These are phyloP conservation scores for Mucor indicus DNA, from an alignment of 371 early-diverging fungal genomes.

Conservation along the genomic window DNA sequence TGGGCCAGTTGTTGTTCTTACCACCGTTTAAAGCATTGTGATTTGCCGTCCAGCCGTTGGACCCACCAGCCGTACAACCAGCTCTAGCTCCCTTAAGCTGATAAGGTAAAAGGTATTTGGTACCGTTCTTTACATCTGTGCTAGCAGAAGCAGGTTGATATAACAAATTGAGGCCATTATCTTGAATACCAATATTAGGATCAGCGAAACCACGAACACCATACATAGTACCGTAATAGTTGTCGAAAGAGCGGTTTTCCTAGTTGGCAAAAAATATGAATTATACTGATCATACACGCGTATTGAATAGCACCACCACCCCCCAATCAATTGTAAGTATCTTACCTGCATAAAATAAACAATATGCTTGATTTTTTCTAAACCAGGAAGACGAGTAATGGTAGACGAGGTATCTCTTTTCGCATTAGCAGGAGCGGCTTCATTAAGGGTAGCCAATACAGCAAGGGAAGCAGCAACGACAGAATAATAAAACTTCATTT, in stretches of 20 bases:
- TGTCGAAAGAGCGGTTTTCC: slow-evolving; percentile 20
- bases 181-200: slow-evolving; percentile 24
- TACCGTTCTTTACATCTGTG: slow-evolving; percentile 21
- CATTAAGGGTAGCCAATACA: too few species aligned
- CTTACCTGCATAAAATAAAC: slow-evolving; percentile 30
- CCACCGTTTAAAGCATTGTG: slow-evolving; percentile 22
- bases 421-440: too few species aligned
- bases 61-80: slow-evolving; percentile 17
- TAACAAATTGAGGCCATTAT: slow-evolving; percentile 21
- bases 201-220: slow-evolving; percentile 21
- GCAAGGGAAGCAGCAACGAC: too few species aligned
- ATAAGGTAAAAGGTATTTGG: slow-evolving; percentile 23
- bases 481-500: too few species aligned
- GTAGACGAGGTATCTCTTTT: too few species aligned
- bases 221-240: slow-evolving; percentile 20
- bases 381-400: slow-evolving; percentile 5
- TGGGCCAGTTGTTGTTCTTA: slow-evolving; percentile 26
- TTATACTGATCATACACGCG: too few species aligned
- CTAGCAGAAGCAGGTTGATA: slow-evolving; percentile 22
- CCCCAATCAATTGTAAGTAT: too few species aligned
- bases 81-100: slow-evolving; percentile 22
- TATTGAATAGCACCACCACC: too few species aligned
- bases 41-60: slow-evolving; percentile 13
- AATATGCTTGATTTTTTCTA: slow-evolving; percentile 25
- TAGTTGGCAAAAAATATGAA: too few species aligned